Evolutionary conservation across 805 yeast genomes (phyloP).

Genomic region (Hanseniaspora lindneri): DNA sequence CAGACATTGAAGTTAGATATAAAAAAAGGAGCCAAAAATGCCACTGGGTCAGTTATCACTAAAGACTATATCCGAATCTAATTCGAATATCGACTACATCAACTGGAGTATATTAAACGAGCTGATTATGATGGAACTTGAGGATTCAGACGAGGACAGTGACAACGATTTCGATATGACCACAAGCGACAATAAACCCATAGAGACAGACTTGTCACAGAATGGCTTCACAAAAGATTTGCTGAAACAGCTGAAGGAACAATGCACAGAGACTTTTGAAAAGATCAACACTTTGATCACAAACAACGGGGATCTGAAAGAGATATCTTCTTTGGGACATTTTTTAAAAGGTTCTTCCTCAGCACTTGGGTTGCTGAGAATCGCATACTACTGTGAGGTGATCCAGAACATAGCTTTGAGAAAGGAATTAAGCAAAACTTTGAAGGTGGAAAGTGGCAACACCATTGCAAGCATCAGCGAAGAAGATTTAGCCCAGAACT

Average conservation of each 20-base stretch:
- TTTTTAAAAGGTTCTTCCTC: constrained; percentile 93
- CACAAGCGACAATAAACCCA: not conserved
- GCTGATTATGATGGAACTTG: constrained; percentile 89
- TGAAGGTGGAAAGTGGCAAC: constrained; percentile 7
- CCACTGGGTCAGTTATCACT: not conserved
- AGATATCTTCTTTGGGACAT: constrained; percentile 72
- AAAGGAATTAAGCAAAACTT: constrained; percentile 32
- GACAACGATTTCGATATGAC: constrained; percentile 47
- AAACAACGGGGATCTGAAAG: constrained; percentile 32
- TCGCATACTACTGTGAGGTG: constrained; percentile 80
- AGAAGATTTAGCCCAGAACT: constrained; percentile 18
- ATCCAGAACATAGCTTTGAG: constrained; percentile 65
- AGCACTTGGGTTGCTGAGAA: constrained; percentile 71
- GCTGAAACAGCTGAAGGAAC: constrained; percentile 77
- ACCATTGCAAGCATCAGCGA: constrained; percentile 9
- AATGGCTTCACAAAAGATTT: constrained; percentile 53
- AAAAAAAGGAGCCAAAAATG: too few relatives aligned
- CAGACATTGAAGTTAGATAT: too few relatives aligned
- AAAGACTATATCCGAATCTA: constrained; percentile 17
- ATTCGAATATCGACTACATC: constrained; percentile 43
- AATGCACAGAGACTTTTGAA: constrained; percentile 67
- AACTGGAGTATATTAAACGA: constrained; percentile 86
- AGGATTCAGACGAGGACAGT: constrained; percentile 55
- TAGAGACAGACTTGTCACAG: constrained; percentile 4
- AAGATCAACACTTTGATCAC: constrained; percentile 36